Percentiles rank a stretch among this genome's conserved stretches.
These are phyloP conservation scores for Mycena olivaceomarginata DNA, from an alignment of 768 basidiomycete species.

Conservation along the genomic window DNA sequence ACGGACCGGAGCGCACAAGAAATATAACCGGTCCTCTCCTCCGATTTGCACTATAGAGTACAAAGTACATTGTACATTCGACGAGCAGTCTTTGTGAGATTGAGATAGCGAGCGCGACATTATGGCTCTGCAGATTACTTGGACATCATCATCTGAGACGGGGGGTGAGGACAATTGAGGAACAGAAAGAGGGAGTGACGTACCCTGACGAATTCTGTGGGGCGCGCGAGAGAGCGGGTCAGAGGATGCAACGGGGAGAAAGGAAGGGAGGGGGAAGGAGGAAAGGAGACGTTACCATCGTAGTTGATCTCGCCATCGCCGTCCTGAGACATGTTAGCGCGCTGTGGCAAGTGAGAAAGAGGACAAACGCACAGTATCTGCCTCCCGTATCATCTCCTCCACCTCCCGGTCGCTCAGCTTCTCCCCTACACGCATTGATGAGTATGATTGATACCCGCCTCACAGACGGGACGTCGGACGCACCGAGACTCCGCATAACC, in stretches of 20 bases:
- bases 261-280: conserved; percentile 41
- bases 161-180: neutral
- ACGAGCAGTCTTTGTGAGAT: neutral
- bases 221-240: neutral
- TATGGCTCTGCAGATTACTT: neutral
- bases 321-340: conserved; percentile 71
- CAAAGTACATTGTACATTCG: neutral
- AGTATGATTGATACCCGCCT: conserved; percentile 4
- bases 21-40: neutral
- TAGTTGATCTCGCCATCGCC: conserved; percentile 92
- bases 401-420: conserved; percentile 87
- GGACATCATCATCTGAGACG: neutral
- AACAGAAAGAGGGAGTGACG: conserved; percentile 18
- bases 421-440: conserved; percentile 69
- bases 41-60: conserved; percentile 3
- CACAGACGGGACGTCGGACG: conserved; percentile 41
- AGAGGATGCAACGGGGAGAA: conserved; percentile 18
- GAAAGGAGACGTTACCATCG: conserved; percentile 66
- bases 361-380: conserved; percentile 72
- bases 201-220: conserved; percentile 86
- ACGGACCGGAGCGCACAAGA: neutral
- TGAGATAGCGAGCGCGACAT: neutral
- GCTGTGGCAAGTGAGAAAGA: neutral
- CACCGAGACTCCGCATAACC: conserved; percentile 94
- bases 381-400: conserved; percentile 94